Conservation (phyloP, 345 rosid genomes). For the Populus euphratica region DNA sequence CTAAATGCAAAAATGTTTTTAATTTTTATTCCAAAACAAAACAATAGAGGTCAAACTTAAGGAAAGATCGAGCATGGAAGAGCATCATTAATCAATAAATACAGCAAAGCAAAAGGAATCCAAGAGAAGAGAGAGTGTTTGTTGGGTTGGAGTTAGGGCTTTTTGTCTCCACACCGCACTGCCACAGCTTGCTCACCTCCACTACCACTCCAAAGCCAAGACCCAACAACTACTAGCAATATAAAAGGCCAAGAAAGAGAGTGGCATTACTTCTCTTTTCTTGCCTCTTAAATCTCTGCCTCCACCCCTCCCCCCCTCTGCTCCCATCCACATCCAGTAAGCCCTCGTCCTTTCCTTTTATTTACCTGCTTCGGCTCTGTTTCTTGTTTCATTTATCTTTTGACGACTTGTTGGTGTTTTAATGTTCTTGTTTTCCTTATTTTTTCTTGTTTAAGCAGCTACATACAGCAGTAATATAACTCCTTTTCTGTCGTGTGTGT, state of each 20-base stretch:
- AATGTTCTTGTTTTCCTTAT: neutral
- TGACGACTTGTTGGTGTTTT: neutral
- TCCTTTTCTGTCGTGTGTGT: neutral
- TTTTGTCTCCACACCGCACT: conserved; percentile 9
- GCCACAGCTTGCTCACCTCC: neutral
- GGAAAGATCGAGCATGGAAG: neutral
- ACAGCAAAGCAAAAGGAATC: conserved; percentile 20
- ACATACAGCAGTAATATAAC: neutral
- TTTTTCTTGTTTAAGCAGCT: conserved; percentile 3
- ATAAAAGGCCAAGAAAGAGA: neutral
- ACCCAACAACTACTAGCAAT: too few relatives aligned
- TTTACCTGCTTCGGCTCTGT: conserved; percentile 6
- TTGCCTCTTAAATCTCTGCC: conserved; percentile 19
- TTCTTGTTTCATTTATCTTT: conserved; percentile 16
- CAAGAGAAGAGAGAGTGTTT: conserved; percentile 13
- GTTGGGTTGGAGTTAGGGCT: conserved; percentile 39
- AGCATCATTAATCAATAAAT: conserved; percentile 1
- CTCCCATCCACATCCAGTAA: conserved; percentile 18
- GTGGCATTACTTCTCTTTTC: neutral
- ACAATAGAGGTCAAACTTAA: conserved; percentile 2
- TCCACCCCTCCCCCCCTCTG: neutral
- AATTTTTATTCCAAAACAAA: neutral
- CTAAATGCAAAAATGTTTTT: too few relatives aligned
- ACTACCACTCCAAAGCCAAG: too few relatives aligned
- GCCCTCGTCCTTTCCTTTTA: neutral